phyloP scores from a whole-genome alignment of 1,284 basidiomycete genomes.

The Entoloma clypeatum region DNA sequence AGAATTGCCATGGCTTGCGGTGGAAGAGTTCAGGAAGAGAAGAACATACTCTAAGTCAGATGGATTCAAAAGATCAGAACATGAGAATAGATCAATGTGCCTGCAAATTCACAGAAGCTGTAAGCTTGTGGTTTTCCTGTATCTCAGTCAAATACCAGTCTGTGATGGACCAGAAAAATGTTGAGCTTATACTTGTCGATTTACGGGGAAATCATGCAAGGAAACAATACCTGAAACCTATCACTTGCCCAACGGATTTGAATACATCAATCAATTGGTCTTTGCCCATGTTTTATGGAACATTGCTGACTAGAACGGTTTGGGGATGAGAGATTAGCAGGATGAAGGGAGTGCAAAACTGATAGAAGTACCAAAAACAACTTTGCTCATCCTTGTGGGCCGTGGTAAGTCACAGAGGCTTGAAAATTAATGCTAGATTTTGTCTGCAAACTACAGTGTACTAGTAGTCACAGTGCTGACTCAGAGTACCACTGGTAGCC shows the following conservation, averaged over 20 bases:
- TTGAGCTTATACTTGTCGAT: conserved; percentile 13
- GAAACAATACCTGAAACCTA: conserved; percentile 83
- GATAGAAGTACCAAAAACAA: conserved; percentile 35
- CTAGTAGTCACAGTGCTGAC: no score
- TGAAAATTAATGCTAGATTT: no score
- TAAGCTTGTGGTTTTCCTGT: conserved; percentile 97
- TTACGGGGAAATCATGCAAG: conserved; percentile 9
- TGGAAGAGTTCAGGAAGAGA: conserved; percentile 21
- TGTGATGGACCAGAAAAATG: conserved; percentile 29
- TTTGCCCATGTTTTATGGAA: conserved; percentile 84
- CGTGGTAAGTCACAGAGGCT: neutral
- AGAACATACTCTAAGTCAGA: conserved; percentile 37
- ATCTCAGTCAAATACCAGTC: conserved; percentile 93
- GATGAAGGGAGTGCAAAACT: neutral
- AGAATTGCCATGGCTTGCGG: conserved; percentile 32
- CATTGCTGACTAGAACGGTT: conserved; percentile 65
- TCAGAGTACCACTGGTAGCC: no score
- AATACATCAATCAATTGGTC: conserved; percentile 83
- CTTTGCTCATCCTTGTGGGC: conserved; percentile 29
- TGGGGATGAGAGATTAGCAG: neutral
- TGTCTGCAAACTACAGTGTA: no score
- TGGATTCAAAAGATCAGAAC: conserved; percentile 24
- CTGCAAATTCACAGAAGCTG: conserved; percentile 95
- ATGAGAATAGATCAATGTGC: conserved; percentile 52
- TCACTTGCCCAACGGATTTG: conserved; percentile 81